phyloP scores from a whole-genome alignment of 2,329 filamentous ascomycete species.

The Beauveria bassiana region DNA sequence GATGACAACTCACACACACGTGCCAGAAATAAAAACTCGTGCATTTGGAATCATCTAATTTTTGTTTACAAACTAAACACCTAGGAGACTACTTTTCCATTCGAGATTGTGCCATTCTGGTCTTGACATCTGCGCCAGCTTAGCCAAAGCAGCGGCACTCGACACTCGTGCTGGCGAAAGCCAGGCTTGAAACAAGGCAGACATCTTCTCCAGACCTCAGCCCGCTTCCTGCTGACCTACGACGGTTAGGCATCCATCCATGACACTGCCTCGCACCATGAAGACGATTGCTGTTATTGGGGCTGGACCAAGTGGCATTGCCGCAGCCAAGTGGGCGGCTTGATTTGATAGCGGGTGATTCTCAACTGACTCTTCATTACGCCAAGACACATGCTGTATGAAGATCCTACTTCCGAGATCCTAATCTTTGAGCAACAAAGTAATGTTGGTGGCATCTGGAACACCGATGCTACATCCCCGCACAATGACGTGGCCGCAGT shows the following conservation, averaged over 20 bases:
- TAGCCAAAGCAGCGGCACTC: too few species aligned
- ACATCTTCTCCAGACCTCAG: too few species aligned
- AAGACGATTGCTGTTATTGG: background rate
- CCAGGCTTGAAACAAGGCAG: too few species aligned
- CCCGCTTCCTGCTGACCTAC: too few species aligned
- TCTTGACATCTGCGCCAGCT: too few species aligned
- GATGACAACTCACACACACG: too few species aligned
- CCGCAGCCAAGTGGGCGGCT: conserved; percentile 1
- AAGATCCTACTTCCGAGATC: background rate
- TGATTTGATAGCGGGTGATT: background rate
- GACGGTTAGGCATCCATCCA: background rate
- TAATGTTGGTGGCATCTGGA: background rate
- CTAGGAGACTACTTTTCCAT: too few species aligned
- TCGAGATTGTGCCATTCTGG: too few species aligned
- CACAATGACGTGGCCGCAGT: background rate
- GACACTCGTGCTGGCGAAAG: too few species aligned
- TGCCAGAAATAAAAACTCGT: too few species aligned
- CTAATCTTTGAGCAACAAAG: conserved; percentile 1
- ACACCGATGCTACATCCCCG: background rate
- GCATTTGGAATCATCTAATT: too few species aligned
- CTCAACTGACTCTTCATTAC: background rate
- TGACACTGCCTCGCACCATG: background rate
- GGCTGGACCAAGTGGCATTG: conserved; percentile 4
- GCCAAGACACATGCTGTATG: background rate
- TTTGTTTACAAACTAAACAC: too few species aligned